Evolutionary conservation across 2,329 filamentous ascomycete genomes (phyloP).

Genomic region (Ramichloridium luteum): DNA sequence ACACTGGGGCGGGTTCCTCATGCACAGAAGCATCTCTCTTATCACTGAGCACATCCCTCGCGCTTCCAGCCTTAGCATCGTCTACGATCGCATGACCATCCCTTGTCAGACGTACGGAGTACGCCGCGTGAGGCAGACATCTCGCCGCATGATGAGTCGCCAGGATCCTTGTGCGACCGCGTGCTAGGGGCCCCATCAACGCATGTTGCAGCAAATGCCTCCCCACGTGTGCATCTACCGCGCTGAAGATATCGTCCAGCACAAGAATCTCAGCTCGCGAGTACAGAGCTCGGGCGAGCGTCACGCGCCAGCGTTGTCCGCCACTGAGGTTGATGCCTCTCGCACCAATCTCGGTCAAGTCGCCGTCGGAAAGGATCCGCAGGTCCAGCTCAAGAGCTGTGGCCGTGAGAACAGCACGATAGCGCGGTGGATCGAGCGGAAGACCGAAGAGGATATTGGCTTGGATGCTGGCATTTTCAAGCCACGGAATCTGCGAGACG

Average conservation of each 20-base stretch:
- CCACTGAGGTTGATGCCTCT: slow-evolving; percentile 83
- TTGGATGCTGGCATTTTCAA: neutral
- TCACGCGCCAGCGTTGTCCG: slow-evolving; percentile 80
- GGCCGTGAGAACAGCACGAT: slow-evolving; percentile 33
- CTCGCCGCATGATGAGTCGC: too few species aligned
- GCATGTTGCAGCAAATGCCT: slow-evolving; percentile 72
- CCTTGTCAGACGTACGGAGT: too few species aligned
- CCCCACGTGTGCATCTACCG: slow-evolving; percentile 41
- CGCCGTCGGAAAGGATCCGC: slow-evolving; percentile 72
- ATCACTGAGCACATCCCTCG: too few species aligned
- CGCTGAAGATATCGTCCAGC: slow-evolving; percentile 48
- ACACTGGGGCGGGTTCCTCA: too few species aligned
- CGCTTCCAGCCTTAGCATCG: too few species aligned
- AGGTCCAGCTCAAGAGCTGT: slow-evolving; percentile 49
- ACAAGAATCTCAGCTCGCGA: slow-evolving; percentile 45
- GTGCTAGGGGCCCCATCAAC: slow-evolving; percentile 53
- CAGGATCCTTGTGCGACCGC: too few species aligned
- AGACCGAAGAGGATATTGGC: neutral
- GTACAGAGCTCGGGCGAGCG: slow-evolving; percentile 67
- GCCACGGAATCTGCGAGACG: neutral
- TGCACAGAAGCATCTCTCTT: too few species aligned
- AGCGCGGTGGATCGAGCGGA: neutral
- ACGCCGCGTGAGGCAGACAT: too few species aligned
- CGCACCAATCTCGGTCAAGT: slow-evolving; percentile 82
- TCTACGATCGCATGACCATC: too few species aligned